phyloP scores from a whole-genome alignment of 2,329 filamentous ascomycete species.

The Periconia sp. region DNA sequence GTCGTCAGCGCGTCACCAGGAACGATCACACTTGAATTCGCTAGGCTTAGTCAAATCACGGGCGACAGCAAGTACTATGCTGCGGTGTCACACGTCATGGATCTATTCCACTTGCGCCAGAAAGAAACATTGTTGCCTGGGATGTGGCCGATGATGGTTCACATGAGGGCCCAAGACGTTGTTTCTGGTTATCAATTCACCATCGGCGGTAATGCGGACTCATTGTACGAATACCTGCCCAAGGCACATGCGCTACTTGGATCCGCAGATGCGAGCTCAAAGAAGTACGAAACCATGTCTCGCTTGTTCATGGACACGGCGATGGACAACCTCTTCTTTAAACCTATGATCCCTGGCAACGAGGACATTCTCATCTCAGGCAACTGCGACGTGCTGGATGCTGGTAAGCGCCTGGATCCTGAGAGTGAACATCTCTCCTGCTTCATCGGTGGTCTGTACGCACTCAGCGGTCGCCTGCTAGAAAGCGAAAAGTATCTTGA shows the following conservation, averaged over 20 bases:
- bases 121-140: conserved; percentile 73
- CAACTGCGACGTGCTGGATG: conserved; percentile 44
- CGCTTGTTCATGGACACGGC: conserved; percentile 54
- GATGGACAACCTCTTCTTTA: conserved; percentile 53
- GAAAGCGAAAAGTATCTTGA: conserved; percentile 58
- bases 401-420: conserved; percentile 43
- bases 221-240: conserved; percentile 49
- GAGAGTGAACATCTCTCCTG: conserved; percentile 64
- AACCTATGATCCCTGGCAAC: conserved; percentile 53
- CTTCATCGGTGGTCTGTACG: conserved; percentile 66
- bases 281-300: conserved; percentile 60
- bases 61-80: conserved; percentile 85
- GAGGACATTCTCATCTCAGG: conserved; percentile 56
- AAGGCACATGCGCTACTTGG: conserved; percentile 56
- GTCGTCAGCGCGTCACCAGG: conserved; percentile 52
- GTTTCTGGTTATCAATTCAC: conserved; percentile 36
- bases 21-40: conserved; percentile 86
- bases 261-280: conserved; percentile 48
- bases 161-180: conserved; percentile 36
- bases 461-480: conserved; percentile 62
- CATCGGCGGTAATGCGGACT: conserved; percentile 43
- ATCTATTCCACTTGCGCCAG: conserved; percentile 79
- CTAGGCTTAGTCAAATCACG: conserved; percentile 84
- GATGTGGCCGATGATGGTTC: conserved; percentile 76
- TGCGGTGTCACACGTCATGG: conserved; percentile 82